Percentiles rank a stretch among this genome's conserved stretches.
These are phyloP conservation scores for Neurospora terricola DNA, from an alignment of 495 filamentous ascomycete species.

Conservation along the genomic window DNA sequence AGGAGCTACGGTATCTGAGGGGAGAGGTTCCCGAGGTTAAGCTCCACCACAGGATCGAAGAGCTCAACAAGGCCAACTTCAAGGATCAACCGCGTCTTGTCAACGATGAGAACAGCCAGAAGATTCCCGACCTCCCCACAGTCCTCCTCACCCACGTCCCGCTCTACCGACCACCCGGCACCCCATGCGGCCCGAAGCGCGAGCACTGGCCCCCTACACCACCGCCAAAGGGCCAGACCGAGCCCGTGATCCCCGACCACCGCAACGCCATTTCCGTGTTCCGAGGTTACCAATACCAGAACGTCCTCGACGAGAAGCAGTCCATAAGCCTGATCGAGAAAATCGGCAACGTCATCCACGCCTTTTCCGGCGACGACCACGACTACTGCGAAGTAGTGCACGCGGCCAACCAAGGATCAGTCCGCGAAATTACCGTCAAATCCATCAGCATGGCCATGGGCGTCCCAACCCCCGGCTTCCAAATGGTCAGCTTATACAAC, in stretches of 20 bases:
- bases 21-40: constrained; percentile 37
- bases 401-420: constrained; percentile 48
- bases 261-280: constrained; percentile 65
- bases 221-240: constrained; percentile 42
- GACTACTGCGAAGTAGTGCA: constrained; percentile 93
- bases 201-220: constrained; percentile 69
- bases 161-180: constrained; percentile 67
- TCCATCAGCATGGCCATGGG: constrained; percentile 93
- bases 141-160: constrained; percentile 87
- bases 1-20: constrained; percentile 43
- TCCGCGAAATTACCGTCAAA: constrained; percentile 90
- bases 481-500: constrained; percentile 86
- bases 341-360: constrained; percentile 64
- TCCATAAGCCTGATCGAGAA: constrained; percentile 62
- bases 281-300: constrained; percentile 91
- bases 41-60: constrained; percentile 44
- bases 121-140: constrained; percentile 55
- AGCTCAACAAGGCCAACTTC: constrained; percentile 32
- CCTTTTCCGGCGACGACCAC: constrained; percentile 95
- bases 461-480: constrained; percentile 78
- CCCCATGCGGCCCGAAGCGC: constrained; percentile 82
- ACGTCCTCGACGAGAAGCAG: constrained; percentile 68
- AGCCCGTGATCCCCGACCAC: constrained; percentile 55
- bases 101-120: constrained; percentile 8
- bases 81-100: constrained; percentile 28